Evolutionary conservation across 345 rosid genomes (phyloP), one percentile per base, ranked within the genome.

Genomic region (Sisymbrium altissimum): DNA sequence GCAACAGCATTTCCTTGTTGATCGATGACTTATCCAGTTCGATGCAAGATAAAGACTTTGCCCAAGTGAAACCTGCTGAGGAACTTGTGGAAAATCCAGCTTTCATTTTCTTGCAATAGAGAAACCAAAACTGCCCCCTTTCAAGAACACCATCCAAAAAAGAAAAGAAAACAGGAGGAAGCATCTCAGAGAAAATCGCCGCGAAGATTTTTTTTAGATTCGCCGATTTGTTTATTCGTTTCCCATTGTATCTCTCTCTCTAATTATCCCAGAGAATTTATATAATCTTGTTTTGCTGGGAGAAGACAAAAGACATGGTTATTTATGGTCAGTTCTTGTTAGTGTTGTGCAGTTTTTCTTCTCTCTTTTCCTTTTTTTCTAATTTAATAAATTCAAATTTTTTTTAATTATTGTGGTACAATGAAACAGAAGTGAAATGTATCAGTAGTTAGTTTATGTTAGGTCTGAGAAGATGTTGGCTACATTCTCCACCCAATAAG

Each of bases 31-130:
- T 95, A 25, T 83, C 93, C 6, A 87, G 76, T 81, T 74, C 96
- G 43, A 74, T 95, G 74, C 90, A 88, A 85, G 97, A 87, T 82
- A 94, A 81, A 78, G 99, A 95, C 71, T 92, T 92, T 69, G 74
- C 82, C 33, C 90, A 83, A 44, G 96, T 95, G 59, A 80, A 83
- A 78, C 86, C 97, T 6, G 96, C 96, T 4, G 93, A 87, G 82
- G 93, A 87, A 63, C 96, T 95, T 66, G 35, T 80, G 52, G 96
- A 82, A 76, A 87, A 86, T 75, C 88, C 89, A 36, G 89, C 92
- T 85, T 92, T 95, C 74, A 68, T 82, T 70, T 95, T 92, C 86
- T 88, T 95, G 78, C 83, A 29, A 29, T 58, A 70, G 43, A n/a
- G 41, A 55, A 53, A 64, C 61, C 60, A 70, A 52, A 69, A 23